These are phyloP conservation scores for Heliosperma pusillum DNA, from an alignment of 148 eudicot species.

Conservation along the genomic window DNA sequence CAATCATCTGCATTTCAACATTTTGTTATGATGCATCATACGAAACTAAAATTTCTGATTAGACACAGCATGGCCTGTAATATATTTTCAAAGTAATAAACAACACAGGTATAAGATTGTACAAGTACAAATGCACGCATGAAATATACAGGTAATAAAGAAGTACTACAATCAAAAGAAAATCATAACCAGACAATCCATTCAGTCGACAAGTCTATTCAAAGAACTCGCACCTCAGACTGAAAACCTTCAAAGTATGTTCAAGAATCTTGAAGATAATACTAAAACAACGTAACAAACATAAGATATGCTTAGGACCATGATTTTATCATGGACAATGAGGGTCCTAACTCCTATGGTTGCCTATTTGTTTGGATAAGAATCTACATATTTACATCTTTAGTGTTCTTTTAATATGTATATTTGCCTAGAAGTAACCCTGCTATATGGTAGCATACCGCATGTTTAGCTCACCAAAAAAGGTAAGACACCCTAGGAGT, in stretches of 20 bases:
- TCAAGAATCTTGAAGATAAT: neutral
- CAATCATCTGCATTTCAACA: constrained; percentile 47
- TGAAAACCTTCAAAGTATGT: neutral
- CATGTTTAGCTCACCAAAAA: neutral
- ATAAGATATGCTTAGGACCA: neutral
- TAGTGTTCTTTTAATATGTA: neutral
- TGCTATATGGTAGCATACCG: neutral
- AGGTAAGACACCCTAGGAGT: no score
- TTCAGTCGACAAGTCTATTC: neutral
- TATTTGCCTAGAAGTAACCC: neutral
- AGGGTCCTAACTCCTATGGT: neutral
- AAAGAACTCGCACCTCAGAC: neutral
- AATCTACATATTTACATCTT: neutral
- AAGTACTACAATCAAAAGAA: neutral
- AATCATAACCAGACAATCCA: neutral
- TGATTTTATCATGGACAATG: neutral
- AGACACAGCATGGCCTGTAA: neutral
- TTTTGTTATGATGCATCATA: neutral
- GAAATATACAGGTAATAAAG: neutral
- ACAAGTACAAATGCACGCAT: neutral
- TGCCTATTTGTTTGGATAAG: no score
- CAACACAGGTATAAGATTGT: neutral
- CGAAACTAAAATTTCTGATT: constrained; percentile 28
- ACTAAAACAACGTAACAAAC: neutral
- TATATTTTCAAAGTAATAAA: neutral